Conservation (phyloP, 805 yeast genomes). For the Danielia oregonensis region DNA sequence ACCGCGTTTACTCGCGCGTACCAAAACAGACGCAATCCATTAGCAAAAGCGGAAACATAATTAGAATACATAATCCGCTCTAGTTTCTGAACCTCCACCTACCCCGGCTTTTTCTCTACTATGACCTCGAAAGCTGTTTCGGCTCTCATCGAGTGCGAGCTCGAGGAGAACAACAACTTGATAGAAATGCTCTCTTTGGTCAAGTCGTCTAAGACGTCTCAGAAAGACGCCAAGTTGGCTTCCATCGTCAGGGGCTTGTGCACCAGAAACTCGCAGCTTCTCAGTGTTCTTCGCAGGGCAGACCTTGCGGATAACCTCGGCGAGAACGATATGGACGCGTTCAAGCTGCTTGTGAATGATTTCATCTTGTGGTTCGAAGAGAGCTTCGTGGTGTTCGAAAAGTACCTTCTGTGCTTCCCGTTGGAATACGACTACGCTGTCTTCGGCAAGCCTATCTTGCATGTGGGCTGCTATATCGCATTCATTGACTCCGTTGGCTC, state of each 20-base stretch:
- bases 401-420: slow-evolving; percentile 21
- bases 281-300: slow-evolving; percentile 16
- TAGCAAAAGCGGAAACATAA: background rate
- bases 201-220: slow-evolving; percentile 26
- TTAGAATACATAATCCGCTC: background rate
- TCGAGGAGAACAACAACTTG: slow-evolving; percentile 29
- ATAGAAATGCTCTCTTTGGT: slow-evolving; percentile 32
- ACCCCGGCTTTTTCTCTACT: background rate
- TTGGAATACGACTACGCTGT: slow-evolving; percentile 15
- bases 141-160: slow-evolving; percentile 23
- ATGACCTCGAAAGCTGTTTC: background rate
- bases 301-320: slow-evolving; percentile 11
- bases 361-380: slow-evolving; percentile 38
- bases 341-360: slow-evolving; percentile 36
- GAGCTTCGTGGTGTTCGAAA: slow-evolving; percentile 31
- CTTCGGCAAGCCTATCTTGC: slow-evolving; percentile 29
- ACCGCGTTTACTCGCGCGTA: no score
- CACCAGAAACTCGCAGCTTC: slow-evolving; percentile 33
- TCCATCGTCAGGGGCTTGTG: slow-evolving; percentile 37
- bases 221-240: slow-evolving; percentile 19
- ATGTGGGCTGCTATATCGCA: slow-evolving; percentile 25
- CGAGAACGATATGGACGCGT: slow-evolving; percentile 17
- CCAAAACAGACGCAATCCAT: background rate
- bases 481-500: slow-evolving; percentile 23
- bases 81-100: background rate